Conservation (phyloP, 2,329 filamentous ascomycete species). For the Colletotrichum siamense region DNA sequence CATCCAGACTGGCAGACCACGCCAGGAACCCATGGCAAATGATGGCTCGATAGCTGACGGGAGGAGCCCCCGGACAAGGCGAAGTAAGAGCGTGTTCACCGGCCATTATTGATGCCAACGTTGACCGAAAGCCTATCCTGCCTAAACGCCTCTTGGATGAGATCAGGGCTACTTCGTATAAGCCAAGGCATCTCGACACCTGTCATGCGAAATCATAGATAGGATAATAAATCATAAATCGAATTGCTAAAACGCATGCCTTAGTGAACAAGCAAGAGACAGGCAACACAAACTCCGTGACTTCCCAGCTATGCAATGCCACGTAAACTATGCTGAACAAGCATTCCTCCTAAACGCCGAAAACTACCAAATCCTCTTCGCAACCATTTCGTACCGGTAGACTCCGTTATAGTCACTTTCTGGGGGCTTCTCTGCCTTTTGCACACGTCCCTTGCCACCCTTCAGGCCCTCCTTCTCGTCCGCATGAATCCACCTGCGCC, state of each 20-base stretch:
- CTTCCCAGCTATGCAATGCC: not conserved
- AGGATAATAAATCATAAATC: not conserved
- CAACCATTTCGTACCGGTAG: slow-evolving; percentile 92
- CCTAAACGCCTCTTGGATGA: not conserved
- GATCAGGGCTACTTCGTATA: not conserved
- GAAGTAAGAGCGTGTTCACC: not conserved
- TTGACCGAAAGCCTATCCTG: not conserved
- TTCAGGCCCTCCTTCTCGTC: slow-evolving; percentile 78
- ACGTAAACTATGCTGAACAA: not conserved
- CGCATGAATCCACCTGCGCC: slow-evolving; percentile 83
- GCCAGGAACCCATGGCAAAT: not conserved
- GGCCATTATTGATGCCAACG: not conserved
- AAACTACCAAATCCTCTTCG: slow-evolving; percentile 90
- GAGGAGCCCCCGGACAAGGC: not conserved
- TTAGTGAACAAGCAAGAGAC: not conserved
- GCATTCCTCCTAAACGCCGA: not conserved
- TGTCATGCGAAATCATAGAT: not conserved
- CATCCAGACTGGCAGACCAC: fast-evolving
- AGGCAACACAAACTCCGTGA: not conserved
- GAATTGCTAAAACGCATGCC: not conserved
- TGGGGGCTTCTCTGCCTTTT: slow-evolving; percentile 58
- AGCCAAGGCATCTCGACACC: not conserved
- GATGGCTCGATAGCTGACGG: not conserved
- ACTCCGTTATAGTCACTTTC: slow-evolving; percentile 63
- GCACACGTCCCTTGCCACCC: slow-evolving; percentile 57